Percentiles rank a stretch among this genome's conserved stretches.
These are phyloP conservation scores for Auriculariales sp. DNA, from an alignment of 768 basidiomycete genomes.

Conservation along the genomic window DNA sequence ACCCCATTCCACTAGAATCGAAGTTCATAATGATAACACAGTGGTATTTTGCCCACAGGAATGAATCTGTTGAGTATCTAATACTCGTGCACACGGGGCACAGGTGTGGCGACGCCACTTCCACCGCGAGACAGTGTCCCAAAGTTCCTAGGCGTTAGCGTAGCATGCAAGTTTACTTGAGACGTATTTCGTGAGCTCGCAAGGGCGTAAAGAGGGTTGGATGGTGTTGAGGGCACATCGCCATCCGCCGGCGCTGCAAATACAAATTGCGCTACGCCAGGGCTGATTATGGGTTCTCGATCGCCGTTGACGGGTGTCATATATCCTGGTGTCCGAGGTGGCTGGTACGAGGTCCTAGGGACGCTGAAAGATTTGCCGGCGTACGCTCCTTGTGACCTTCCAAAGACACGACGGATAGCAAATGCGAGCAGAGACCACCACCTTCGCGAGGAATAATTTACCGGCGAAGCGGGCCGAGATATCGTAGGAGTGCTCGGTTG, in stretches of 20 bases:
- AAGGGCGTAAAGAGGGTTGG: constrained; percentile 7
- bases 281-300: background rate
- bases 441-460: background rate
- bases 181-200: constrained; percentile 15
- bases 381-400: background rate
- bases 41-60: background rate
- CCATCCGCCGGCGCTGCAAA: background rate
- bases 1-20: too few relatives aligned
- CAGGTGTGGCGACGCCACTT: constrained; percentile 3
- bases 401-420: background rate
- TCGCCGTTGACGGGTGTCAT: background rate
- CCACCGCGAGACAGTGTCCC: constrained; percentile 2
- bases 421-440: background rate
- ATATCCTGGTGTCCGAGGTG: background rate
- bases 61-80: background rate
- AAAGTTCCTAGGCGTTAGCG: constrained; percentile 9
- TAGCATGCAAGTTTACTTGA: constrained; percentile 12
- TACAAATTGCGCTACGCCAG: background rate
- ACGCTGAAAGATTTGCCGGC: background rate
- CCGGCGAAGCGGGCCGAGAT: constrained; percentile 1
- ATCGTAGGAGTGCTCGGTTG: constrained; percentile 3
- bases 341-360: background rate
- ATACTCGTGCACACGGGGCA: background rate
- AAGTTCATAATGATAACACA: background rate
- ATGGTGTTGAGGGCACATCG: constrained; percentile 1